phyloP scores from a whole-genome alignment of 2,329 filamentous ascomycete species.

The Pyricularia grisea region DNA sequence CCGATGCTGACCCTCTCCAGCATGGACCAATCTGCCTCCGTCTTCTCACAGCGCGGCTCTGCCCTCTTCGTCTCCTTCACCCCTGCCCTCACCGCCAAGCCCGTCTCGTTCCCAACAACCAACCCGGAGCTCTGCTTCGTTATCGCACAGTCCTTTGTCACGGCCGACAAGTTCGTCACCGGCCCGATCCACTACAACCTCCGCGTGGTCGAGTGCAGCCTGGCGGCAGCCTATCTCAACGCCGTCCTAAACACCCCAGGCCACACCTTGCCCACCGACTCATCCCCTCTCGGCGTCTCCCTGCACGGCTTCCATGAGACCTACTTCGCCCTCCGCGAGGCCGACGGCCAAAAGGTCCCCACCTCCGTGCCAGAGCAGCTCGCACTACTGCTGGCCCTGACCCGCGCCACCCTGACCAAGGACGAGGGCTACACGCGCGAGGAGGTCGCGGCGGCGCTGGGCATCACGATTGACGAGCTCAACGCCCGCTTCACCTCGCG shows the following conservation, averaged over 20 bases:
- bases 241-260: constrained; percentile 45
- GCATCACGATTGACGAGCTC: constrained; percentile 60
- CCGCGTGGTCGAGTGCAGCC: constrained; percentile 87
- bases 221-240: constrained; percentile 66
- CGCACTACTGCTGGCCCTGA: constrained; percentile 58
- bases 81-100: constrained; percentile 64
- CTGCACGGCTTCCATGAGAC: constrained; percentile 80
- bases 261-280: constrained; percentile 62
- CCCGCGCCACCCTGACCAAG: constrained; percentile 61
- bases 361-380: constrained; percentile 52
- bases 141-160: constrained; percentile 89
- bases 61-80: constrained; percentile 87
- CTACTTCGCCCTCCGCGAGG: constrained; percentile 54
- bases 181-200: constrained; percentile 94
- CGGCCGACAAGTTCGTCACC: constrained; percentile 89
- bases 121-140: constrained; percentile 81
- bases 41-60: constrained; percentile 79
- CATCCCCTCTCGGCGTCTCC: constrained; percentile 72
- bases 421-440: constrained; percentile 81
- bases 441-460: constrained; percentile 65
- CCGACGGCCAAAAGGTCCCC: constrained; percentile 22
- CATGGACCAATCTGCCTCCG: constrained; percentile 96
- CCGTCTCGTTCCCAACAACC: constrained; percentile 74
- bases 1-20: constrained; percentile 29
- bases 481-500: constrained; percentile 73